Evolutionary conservation across 805 yeast species (phyloP).

Genomic region (Barnettozyma pratensis): DNA sequence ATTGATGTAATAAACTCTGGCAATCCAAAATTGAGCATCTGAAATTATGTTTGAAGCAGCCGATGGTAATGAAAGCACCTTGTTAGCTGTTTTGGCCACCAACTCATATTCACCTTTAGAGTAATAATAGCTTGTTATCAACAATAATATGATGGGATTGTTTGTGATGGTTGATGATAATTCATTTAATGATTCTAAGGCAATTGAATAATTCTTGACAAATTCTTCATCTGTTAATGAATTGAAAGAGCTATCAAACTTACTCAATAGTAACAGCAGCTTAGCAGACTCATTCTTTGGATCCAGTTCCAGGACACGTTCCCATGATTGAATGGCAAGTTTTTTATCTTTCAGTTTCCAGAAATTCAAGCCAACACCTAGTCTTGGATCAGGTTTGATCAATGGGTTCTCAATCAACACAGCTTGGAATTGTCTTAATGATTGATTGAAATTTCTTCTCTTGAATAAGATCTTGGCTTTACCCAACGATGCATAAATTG

Average conservation of each 20-base stretch:
- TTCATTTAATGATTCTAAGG: constrained; percentile 41
- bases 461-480: constrained; percentile 77
- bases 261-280: constrained; percentile 60
- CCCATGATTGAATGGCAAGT: constrained; percentile 81
- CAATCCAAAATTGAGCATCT: constrained; percentile 81
- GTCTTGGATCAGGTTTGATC: constrained; percentile 83
- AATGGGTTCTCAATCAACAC: constrained; percentile 72
- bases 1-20: constrained; percentile 61
- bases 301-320: constrained; percentile 64
- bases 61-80: constrained; percentile 38
- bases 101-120: constrained; percentile 56
- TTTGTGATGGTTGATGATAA: constrained; percentile 35
- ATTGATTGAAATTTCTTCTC: constrained; percentile 65
- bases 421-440: constrained; percentile 80
- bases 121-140: constrained; percentile 67
- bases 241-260: constrained; percentile 58
- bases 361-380: constrained; percentile 91
- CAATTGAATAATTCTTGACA: constrained; percentile 48
- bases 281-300: constrained; percentile 56
- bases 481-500: constrained; percentile 73
- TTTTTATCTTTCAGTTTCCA: constrained; percentile 80
- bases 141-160: constrained; percentile 58
- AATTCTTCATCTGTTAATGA: constrained; percentile 58
- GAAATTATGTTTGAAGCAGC: constrained; percentile 40
- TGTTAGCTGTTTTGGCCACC: constrained; percentile 52